Evolutionary conservation across 176 grass and related monocot genomes (phyloP), one percentile per base, ranked within the genome.

Genomic region (Musa itinerans): DNA sequence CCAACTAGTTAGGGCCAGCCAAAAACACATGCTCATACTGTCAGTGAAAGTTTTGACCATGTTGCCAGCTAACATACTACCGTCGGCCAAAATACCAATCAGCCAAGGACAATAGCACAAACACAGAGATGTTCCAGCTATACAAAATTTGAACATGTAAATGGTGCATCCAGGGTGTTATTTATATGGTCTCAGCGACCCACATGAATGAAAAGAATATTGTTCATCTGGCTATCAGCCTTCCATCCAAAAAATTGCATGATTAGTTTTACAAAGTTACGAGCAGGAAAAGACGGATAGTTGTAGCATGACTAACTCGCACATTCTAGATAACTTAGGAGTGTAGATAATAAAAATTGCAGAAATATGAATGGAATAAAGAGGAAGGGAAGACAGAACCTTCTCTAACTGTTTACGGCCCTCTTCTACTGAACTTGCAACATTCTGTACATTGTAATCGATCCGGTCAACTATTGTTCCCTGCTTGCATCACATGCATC

Each of bases 381-480:
- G 17, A 25, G 23, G 7, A 54, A 57, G 65, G 61, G 68, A 66
- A 55, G 78, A 57, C 15, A n/a, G 48, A 79, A 97, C 94, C 90
- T 89, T 97, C 65, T 91, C 83, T 69, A 97, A 82, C 77, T 93
- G 84, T 83, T 97, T 93, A 82, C 82, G 91, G 43, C 94, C 94
- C 78, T 74, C 72, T 74, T 74, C 72, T 27, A 74, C 53, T 29
- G 72, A 74, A 24, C 72, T 76, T 70, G 88, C 87, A 82, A 93
- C 90, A 43, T 93, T 89, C 78, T 97, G 94, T 83, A 97, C 77
- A 52, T 70, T 76, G 20, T 76, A 26, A 43, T 76, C 74, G 22
- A 76, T 76, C 19, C 74, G 27, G 43, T 76, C 74, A 9, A 76
- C 48, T 9, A 76, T 76, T 9, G 74, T 76, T 64, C 74, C 74